Conservation (phyloP, 768 basidiomycete genomes). For the Gymnopilus dilepis region DNA sequence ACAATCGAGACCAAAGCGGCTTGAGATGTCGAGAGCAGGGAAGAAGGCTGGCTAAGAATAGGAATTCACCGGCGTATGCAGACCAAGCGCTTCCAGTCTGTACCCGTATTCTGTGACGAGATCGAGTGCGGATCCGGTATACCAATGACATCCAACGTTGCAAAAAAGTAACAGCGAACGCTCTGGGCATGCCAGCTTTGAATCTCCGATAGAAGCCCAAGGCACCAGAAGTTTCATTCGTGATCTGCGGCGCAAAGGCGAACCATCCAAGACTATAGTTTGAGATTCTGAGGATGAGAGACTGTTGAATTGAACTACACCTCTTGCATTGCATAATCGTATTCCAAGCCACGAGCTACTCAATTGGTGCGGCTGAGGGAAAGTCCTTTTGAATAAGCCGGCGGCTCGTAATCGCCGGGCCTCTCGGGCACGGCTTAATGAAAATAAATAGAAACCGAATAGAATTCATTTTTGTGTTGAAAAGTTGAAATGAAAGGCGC, state of each 20-base stretch:
- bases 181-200: constrained; percentile 25
- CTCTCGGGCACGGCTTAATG: not conserved
- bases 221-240: constrained; percentile 33
- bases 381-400: not conserved
- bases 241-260: constrained; percentile 39
- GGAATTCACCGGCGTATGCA: not conserved
- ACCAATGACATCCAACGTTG: constrained; percentile 18
- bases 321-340: not conserved
- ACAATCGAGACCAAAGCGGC: not conserved
- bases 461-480: not conserved
- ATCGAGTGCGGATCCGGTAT: constrained; percentile 24
- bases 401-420: not conserved
- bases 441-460: constrained; percentile 1
- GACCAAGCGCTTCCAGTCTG: not conserved
- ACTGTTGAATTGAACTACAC: not conserved
- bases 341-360: not conserved
- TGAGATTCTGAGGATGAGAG: not conserved
- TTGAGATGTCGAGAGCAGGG: not conserved
- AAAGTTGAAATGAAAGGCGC: not conserved
- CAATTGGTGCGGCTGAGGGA: no score
- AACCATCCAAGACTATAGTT: constrained; percentile 4
- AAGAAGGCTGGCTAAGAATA: constrained; percentile 1
- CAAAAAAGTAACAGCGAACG: constrained; percentile 21
- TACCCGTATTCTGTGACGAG: not conserved
- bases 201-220: constrained; percentile 37